A percentile compares a stretch with the other conserved stretches of the same genome.
Conservation (phyloP, 257 asterid genomes). For the Gentiana dahurica region DNA sequence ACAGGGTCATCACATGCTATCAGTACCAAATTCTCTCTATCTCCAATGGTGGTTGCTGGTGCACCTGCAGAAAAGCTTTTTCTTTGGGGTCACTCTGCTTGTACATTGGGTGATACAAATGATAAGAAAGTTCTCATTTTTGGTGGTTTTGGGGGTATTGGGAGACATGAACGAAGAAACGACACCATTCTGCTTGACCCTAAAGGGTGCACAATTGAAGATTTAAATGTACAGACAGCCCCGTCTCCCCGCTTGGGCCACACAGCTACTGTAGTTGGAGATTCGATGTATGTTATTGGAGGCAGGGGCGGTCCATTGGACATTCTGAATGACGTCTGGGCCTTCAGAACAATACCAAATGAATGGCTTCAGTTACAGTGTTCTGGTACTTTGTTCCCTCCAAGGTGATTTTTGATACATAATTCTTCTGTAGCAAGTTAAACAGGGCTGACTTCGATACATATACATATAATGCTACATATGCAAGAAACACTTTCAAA, state of each 20-base stretch:
- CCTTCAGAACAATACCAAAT: conserved; percentile 28
- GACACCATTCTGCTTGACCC: conserved; percentile 53
- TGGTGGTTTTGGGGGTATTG: conserved; percentile 99
- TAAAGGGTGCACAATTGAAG: conserved; percentile 39
- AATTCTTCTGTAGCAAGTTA: background rate
- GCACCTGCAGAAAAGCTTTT: conserved; percentile 84
- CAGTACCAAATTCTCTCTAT: conserved; percentile 31
- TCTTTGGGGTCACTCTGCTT: conserved; percentile 93
- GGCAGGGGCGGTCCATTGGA: conserved; percentile 86
- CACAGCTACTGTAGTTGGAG: conserved; percentile 53
- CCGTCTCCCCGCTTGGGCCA: conserved; percentile 95
- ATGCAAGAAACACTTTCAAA: too few relatives aligned
- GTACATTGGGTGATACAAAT: conserved; percentile 25
- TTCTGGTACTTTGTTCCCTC: conserved; percentile 52
- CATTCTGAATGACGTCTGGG: conserved; percentile 85
- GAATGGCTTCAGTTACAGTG: conserved; percentile 68
- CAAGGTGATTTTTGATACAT: conserved; percentile 43
- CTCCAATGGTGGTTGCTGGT: conserved; percentile 36
- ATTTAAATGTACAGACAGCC: conserved; percentile 32
- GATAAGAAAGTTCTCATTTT: conserved; percentile 48
- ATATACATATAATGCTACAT: too few relatives aligned
- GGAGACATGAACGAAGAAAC: conserved; percentile 82
- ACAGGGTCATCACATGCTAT: conserved; percentile 48
- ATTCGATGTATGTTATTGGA: conserved; percentile 62
- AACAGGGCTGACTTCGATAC: background rate